Conservation (phyloP, 495 filamentous ascomycete species). For the Podospora tetraspora region DNA sequence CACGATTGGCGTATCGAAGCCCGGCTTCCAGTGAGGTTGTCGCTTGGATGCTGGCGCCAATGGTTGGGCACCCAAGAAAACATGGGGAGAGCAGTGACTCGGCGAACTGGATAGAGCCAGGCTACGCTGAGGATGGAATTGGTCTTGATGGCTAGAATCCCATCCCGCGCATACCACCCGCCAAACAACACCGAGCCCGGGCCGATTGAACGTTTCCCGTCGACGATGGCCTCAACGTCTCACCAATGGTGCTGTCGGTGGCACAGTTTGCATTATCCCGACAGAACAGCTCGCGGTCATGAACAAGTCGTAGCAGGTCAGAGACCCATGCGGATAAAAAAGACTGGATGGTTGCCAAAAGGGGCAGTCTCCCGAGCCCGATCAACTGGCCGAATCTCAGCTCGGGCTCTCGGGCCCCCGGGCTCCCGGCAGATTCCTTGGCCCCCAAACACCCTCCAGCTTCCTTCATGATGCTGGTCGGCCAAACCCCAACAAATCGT, state of each 20-base stretch:
- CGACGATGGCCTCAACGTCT: not conserved
- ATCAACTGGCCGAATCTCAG: not conserved
- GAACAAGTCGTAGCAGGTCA: not conserved
- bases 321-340: not conserved
- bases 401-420: not conserved
- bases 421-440: not conserved
- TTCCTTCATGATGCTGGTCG: slow-evolving; percentile 27
- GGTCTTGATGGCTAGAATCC: not conserved
- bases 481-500: slow-evolving; percentile 45
- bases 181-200: not conserved
- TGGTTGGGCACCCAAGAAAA: not conserved
- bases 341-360: not conserved
- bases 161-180: not conserved
- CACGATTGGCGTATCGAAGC: not conserved
- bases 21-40: not conserved
- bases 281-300: not conserved
- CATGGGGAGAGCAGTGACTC: not conserved
- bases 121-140: not conserved
- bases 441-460: slow-evolving; percentile 2
- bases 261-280: not conserved
- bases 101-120: too few relatives aligned
- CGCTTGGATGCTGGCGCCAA: not conserved
- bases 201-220: not conserved
- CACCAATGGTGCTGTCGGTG: too few relatives aligned
- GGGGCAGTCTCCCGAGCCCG: not conserved